These are phyloP conservation scores for Pyronema omphalodes DNA, from an alignment of 495 filamentous ascomycete genomes.

Conservation along the genomic window DNA sequence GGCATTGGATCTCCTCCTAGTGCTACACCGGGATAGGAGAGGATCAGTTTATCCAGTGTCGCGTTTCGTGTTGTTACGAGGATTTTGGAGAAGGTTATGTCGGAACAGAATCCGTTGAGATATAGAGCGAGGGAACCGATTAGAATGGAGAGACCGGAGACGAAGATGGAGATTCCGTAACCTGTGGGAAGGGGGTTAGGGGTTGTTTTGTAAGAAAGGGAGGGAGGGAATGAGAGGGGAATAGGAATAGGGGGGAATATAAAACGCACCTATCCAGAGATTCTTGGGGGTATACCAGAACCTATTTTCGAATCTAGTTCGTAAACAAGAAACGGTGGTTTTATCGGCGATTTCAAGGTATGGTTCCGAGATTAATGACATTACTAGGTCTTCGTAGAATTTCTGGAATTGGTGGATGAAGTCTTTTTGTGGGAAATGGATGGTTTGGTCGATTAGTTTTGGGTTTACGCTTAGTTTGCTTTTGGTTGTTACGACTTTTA, in stretches of 20 bases:
- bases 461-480: conserved; percentile 19
- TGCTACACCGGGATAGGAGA: conserved; percentile 25
- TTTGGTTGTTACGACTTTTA: too few species aligned
- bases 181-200: too few species aligned
- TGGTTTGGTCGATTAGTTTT: conserved; percentile 20
- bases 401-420: conserved; percentile 15
- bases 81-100: conserved; percentile 28
- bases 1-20: conserved; percentile 28
- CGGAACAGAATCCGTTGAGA: conserved; percentile 26
- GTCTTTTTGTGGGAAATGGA: conserved; percentile 19
- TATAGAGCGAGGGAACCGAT: conserved; percentile 23
- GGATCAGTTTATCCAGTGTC: conserved; percentile 24
- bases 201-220: too few species aligned
- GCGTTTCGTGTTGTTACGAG: conserved; percentile 28
- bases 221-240: too few species aligned
- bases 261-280: conserved; percentile 25
- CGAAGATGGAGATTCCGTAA: conserved; percentile 24
- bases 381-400: conserved; percentile 26
- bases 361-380: conserved; percentile 26
- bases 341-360: conserved; percentile 22
- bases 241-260: too few species aligned
- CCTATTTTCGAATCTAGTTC: conserved; percentile 19
- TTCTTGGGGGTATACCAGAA: conserved; percentile 22
- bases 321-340: conserved; percentile 12
- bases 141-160: conserved; percentile 20